A percentile compares a stretch with the other conserved stretches of the same genome.
Conservation (phyloP, 2,329 filamentous ascomycete species). For the Sarocladium strictum region DNA sequence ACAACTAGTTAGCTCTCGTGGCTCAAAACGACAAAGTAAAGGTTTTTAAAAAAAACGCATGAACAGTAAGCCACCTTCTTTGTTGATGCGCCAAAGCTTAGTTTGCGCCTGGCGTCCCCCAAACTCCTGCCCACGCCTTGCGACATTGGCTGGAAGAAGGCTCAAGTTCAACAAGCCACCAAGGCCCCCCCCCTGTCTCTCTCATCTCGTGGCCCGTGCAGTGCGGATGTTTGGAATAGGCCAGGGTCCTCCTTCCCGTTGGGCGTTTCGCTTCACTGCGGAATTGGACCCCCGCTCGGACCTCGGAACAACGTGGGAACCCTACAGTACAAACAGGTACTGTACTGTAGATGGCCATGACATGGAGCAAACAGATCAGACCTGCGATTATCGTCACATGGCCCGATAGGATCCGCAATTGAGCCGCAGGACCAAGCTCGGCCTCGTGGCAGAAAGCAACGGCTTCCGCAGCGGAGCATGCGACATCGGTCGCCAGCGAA, state of each 20-base stretch:
- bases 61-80: too few relatives aligned
- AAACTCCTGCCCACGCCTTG: background rate
- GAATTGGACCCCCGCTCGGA: background rate
- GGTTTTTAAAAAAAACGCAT: too few relatives aligned
- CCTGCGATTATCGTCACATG: background rate
- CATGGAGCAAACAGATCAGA: background rate
- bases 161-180: background rate
- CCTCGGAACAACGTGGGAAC: background rate
- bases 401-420: background rate
- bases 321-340: too few relatives aligned
- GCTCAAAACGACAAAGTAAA: background rate
- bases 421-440: background rate
- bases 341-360: too few relatives aligned
- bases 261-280: conserved; percentile 1
- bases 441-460: conserved; percentile 1
- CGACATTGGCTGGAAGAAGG: background rate
- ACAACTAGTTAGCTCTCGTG: background rate
- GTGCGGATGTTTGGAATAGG: background rate
- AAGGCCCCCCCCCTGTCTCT: background rate
- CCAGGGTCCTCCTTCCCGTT: background rate
- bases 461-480: conserved; percentile 3
- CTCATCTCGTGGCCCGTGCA: conserved; percentile 5
- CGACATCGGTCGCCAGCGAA: background rate
- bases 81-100: background rate
- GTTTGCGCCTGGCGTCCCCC: background rate